Conservation (phyloP, 805 yeast genomes). For the Monosporozyma unispora region DNA sequence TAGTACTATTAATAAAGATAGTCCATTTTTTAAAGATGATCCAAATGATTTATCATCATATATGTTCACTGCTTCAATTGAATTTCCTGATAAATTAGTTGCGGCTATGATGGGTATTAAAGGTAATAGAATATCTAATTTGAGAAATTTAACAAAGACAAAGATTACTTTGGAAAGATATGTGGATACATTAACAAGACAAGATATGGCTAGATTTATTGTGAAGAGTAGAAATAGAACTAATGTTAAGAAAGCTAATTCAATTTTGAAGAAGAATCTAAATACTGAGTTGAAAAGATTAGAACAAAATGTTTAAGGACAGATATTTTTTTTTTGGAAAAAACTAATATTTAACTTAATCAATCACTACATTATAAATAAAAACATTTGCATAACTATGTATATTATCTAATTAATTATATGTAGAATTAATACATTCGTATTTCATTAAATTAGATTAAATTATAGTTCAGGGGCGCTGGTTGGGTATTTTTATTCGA, state of each 20-base stretch:
- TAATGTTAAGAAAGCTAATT: constrained; percentile 45
- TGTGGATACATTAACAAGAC: constrained; percentile 39
- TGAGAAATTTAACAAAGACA: constrained; percentile 67
- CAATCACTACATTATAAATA: too few species aligned
- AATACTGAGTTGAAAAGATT: constrained; percentile 38
- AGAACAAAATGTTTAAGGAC: neutral
- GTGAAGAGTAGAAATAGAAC: constrained; percentile 43
- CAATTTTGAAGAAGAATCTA: constrained; percentile 44
- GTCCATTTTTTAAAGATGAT: neutral
- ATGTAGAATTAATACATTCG: neutral
- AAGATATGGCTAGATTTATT: constrained; percentile 51
- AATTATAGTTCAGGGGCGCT: too few species aligned
- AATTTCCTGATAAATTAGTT: constrained; percentile 67
- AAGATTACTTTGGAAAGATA: constrained; percentile 36
- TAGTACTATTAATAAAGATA: neutral
- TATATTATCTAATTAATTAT: neutral
- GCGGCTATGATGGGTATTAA: constrained; percentile 83
- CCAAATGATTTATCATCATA: neutral
- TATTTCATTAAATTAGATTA: neutral
- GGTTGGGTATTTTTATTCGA: too few species aligned
- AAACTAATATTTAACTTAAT: too few species aligned
- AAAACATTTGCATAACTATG: too few species aligned
- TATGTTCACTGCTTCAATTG: constrained; percentile 5
- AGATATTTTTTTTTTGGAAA: too few species aligned
- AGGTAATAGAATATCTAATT: constrained; percentile 78